Conservation (phyloP, 176 grass and related monocot genomes). For the Cenchrus americanus region DNA sequence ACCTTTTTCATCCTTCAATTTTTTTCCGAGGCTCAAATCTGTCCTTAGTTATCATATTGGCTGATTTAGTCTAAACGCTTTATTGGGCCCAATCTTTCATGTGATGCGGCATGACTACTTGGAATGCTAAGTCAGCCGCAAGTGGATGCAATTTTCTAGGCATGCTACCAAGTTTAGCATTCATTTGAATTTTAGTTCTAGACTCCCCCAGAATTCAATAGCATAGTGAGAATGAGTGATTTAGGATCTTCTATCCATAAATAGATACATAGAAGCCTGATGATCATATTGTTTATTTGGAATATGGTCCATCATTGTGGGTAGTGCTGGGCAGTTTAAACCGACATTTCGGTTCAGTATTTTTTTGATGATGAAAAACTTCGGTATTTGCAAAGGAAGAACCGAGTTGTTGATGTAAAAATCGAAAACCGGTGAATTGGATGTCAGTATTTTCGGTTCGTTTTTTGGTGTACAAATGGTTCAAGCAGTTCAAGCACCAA, state of each 20-base stretch:
- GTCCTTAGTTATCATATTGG: background rate
- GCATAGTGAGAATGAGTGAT: background rate
- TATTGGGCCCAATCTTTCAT: background rate
- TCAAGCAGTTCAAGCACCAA: too few relatives aligned
- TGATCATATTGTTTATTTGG: background rate
- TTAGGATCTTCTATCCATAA: background rate
- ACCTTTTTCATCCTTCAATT: background rate
- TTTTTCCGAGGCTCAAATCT: background rate
- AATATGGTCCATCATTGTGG: too few relatives aligned
- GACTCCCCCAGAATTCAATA: background rate
- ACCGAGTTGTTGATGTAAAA: too few relatives aligned
- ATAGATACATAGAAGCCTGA: background rate
- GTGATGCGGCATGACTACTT: background rate
- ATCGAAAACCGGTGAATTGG: too few relatives aligned
- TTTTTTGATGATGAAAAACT: background rate
- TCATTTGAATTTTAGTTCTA: background rate
- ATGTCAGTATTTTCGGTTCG: too few relatives aligned
- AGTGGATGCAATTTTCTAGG: background rate
- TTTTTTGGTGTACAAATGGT: too few relatives aligned
- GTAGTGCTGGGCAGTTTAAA: too few relatives aligned
- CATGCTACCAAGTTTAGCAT: background rate
- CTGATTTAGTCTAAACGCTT: background rate
- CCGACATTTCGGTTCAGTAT: too few relatives aligned
- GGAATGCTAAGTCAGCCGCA: background rate
- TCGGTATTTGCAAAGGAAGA: too few relatives aligned